phyloP scores from a whole-genome alignment of 2,329 filamentous ascomycete genomes.

The Orbilia javanica region DNA sequence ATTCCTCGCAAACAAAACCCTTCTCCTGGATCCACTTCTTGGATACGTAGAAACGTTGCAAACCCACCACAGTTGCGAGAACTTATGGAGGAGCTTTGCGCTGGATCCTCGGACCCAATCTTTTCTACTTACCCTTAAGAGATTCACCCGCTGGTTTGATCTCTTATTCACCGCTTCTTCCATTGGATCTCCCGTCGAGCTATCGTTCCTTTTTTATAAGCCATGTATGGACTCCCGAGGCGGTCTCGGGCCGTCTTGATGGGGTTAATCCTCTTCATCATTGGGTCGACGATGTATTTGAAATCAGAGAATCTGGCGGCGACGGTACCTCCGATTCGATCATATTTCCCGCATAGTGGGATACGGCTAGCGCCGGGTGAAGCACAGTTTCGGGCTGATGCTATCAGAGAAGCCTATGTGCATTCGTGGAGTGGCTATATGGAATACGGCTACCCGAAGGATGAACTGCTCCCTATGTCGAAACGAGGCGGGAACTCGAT shows the following conservation, averaged over 20 bases:
- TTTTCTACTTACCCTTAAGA: background rate
- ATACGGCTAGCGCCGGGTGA: background rate
- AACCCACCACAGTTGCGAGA: background rate
- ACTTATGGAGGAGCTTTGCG: conserved; percentile 23
- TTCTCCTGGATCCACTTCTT: conserved; percentile 14
- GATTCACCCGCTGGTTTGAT: conserved; percentile 5
- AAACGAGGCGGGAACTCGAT: conserved; percentile 77
- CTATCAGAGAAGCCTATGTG: conserved; percentile 77
- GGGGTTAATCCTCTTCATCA: conserved; percentile 29
- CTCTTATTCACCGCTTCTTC: background rate
- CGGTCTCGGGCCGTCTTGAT: conserved; percentile 31
- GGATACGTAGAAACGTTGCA: background rate
- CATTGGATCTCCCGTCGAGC: background rate
- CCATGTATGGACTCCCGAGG: conserved; percentile 37
- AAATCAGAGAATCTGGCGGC: background rate
- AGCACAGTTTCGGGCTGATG: conserved; percentile 67
- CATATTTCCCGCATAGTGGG: conserved; percentile 36
- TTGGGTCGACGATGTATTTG: conserved; percentile 30
- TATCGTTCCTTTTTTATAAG: background rate
- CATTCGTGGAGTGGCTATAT: conserved; percentile 80
- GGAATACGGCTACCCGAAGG: conserved; percentile 80
- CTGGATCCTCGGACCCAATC: background rate
- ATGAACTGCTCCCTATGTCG: conserved; percentile 78
- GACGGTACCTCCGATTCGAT: background rate
- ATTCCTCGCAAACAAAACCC: conserved; percentile 24